Evolutionary conservation across 345 rosid genomes (phyloP).

Genomic region (Rhodamnia rubescens): DNA sequence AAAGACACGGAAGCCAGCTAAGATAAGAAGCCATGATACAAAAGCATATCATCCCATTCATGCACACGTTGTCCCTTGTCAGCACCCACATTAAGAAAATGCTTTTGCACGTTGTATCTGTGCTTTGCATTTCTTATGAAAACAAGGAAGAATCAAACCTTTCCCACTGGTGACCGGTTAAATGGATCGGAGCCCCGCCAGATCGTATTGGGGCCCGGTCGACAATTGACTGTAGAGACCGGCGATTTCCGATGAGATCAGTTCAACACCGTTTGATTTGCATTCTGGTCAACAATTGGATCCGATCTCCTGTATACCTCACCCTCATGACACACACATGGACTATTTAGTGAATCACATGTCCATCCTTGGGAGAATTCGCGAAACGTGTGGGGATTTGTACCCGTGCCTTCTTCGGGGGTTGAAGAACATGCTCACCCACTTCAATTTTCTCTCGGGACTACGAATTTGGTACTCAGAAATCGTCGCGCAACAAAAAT

Average conservation of each 20-base stretch:
- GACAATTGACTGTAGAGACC: background rate
- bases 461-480: background rate
- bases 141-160: background rate
- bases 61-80: background rate
- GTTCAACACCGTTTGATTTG: background rate
- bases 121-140: background rate
- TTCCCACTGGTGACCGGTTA: background rate
- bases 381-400: background rate
- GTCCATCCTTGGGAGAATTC: background rate
- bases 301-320: background rate
- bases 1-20: background rate
- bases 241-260: background rate
- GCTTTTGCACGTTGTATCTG: background rate
- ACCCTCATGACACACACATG: background rate
- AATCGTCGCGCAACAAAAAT: background rate
- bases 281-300: background rate
- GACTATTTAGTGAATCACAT: background rate
- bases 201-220: background rate
- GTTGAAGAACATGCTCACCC: background rate
- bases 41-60: background rate
- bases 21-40: background rate
- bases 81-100: background rate
- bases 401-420: background rate
- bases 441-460: background rate
- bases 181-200: background rate